Base-by-base conservation (phyloP, 148 eudicot species). In the Polygonum maritimum region DNA sequence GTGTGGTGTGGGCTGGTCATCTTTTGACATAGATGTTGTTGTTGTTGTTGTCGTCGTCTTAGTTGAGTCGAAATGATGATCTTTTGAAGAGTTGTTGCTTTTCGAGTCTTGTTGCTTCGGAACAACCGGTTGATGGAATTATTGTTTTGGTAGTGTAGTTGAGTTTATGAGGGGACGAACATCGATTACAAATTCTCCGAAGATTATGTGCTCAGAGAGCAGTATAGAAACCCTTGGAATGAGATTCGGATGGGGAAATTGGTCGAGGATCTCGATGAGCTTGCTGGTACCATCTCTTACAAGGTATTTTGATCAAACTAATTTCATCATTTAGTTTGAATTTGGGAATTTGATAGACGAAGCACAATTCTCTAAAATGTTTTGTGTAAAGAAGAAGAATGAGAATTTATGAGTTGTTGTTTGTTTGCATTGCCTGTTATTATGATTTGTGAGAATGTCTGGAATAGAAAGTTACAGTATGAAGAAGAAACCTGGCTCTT, bases 191-290 rank as follows among this genome's bases (percentile, higher is more conserved):
- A n/a, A n/a, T n/a, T n/a, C n/a, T n/a, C n/a, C n/a, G n/a, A n/a
- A n/a, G n/a, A n/a, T n/a, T n/a, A n/a, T n/a, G n/a, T n/a, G 73
- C 82, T 93, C 62, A 86, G 93, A 77, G 98, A 93, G 78, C 96
- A 93, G 84, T 93, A 93, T 74, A 82, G 93, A 75, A 93, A 93
- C 79, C 96, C 98, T 5, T 93, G 98, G 98, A 89, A 91, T 88
- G 81, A 75, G 81, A 84, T 91, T 80, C 85, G 96, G 78, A 85
- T 87, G 85, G 98, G 96, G 21, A 93, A 93, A 76, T 85, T 93
- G 86, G 85, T 93, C 58, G 98, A 93, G 71, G 96, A 93, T 84
- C 98, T 91, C 81, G 96, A 93, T 89, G 96, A 93, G 74, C 87
- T 93, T 69, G 96, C 92, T 79, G 98, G 98, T 45, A 93, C 98